Evolutionary conservation across 2,329 filamentous ascomycete genomes (phyloP), one percentile per base, ranked within the genome.

Genomic region (Geosmithia putterillii): DNA sequence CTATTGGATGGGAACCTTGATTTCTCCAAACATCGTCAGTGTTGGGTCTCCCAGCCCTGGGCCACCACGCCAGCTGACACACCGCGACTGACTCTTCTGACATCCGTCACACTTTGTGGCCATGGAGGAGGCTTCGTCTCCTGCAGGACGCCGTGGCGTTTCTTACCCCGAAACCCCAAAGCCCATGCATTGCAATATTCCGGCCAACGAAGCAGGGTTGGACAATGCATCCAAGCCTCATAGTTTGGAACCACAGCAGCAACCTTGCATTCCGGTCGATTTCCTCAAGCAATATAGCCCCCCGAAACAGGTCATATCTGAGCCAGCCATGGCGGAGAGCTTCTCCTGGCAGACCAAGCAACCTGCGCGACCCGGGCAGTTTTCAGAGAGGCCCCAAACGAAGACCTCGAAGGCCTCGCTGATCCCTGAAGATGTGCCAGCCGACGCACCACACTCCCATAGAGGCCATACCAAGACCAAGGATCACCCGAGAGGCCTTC

Each of bases 321-420:
- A 52, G 35, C 39, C 44, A 15, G 45, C 35, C 8, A 50, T 56
- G n/a, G 44, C 50, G 14, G 45, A 51, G 28, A 52, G 50, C 2
- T 56, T 56, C 44, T 48, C 38, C 10, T 56, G 48, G 45, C 38
- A 47, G 20, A 43, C 44, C 14, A 51, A 48, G 34, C 40, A 49
- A 25, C 48, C 51, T 23, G 46, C 42, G 40, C 51, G 48, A 4
- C 51, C 50, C 23, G 47, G 51, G 2, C 52, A 54, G 34, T 56
- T 51, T 36, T 52, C 47, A 34, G 44, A 45, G 20, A 44, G 40
- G 15, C 52, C 51, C 17, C 44, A 48, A 21, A 43, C 37, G n/a
- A 45, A 47, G 34, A 17, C 41, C 14, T 9, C 37, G 20, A 19
- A 15, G 9, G 12, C 18, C 4, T 19, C 37, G 21, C 7, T 9